Base-by-base conservation (phyloP, 2,329 filamentous ascomycete genomes). In the Colletotrichum cordylinicola region DNA sequence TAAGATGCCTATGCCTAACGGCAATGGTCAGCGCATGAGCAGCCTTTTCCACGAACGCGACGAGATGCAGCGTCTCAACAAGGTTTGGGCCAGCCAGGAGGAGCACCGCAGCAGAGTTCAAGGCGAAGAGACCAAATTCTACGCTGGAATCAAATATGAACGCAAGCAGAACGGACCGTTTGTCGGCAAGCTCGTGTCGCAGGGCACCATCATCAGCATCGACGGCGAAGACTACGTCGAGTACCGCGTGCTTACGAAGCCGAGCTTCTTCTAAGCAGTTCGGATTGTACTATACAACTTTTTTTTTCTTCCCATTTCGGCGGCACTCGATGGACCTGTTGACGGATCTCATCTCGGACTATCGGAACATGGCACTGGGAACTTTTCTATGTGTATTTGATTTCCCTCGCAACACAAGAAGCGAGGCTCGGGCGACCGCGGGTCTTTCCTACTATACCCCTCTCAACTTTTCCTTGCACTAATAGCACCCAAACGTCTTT, bases 211-310 rank as follows among this genome's bases (percentile, higher is more conserved):
- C 27, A 88, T 93, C 79, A 92, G 85, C 64, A 93, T 93, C 75
- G 91, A 93, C 75, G 92, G 91, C 27, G 91, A 93, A 80, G 92
- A 93, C 77, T 93, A 91, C 76, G 91, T 93, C 39, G 92, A 93
- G 81, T 93, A 93, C 78, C 88, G 91, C 3, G 90, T 93, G 2
- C 87, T 93, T 31, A 92, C 90, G 2, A 93, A 92, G 83, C 91
- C 91, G 0, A 89, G 87, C 0, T 93, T 93, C 79, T 93, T 91
- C 77, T 92, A 81, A 29, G 43, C 2, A 37, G 16, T 29, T 33
- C 6, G 64, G 15, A 18, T 21, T 16, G 27, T 18, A 21, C 9
- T 27, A 52, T 35, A 52, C 37, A 15, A 31, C 15, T 16, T 52
- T 24, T 31, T 9, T 29, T 29, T 24, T 16, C 48, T 67, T 48